Conservation (phyloP, 1,139 yeast species). For the Kazachstania sp. region DNA sequence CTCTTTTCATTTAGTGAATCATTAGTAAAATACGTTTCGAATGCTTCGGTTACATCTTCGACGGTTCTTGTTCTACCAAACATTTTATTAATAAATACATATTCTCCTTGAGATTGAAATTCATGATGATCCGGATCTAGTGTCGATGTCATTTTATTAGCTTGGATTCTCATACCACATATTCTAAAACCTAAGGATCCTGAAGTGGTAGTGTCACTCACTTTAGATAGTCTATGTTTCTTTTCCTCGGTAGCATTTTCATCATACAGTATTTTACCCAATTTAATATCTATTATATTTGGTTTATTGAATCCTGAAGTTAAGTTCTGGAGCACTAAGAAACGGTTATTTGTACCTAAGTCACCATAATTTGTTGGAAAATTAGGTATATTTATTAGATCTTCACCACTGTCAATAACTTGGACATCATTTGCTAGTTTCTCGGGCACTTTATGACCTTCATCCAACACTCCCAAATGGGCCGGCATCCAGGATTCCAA, state of each 20-base stretch:
- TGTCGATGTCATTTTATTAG: constrained; percentile 4
- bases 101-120: constrained; percentile 27
- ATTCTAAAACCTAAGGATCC: constrained; percentile 67
- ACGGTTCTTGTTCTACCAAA: constrained; percentile 57
- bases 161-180: constrained; percentile 75
- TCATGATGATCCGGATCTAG: constrained; percentile 19
- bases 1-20: constrained; percentile 30
- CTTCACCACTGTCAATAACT: constrained; percentile 5
- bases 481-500: constrained; percentile 49
- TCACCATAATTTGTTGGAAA: neutral
- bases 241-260: constrained; percentile 51
- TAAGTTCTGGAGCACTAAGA: constrained; percentile 68
- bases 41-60: constrained; percentile 40
- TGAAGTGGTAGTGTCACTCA: constrained; percentile 66
- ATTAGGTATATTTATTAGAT: neutral
- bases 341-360: constrained; percentile 16
- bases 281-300: constrained; percentile 70
- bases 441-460: constrained; percentile 29
- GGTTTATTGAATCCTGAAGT: constrained; percentile 57
- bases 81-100: constrained; percentile 50
- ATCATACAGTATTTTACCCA: constrained; percentile 56
- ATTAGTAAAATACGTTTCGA: constrained; percentile 45
- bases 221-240: constrained; percentile 48
- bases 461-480: constrained; percentile 37
- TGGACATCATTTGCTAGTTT: constrained; percentile 14